Base-by-base conservation (phyloP, 1,139 yeast genomes). In the Yamadazyma sp. region DNA sequence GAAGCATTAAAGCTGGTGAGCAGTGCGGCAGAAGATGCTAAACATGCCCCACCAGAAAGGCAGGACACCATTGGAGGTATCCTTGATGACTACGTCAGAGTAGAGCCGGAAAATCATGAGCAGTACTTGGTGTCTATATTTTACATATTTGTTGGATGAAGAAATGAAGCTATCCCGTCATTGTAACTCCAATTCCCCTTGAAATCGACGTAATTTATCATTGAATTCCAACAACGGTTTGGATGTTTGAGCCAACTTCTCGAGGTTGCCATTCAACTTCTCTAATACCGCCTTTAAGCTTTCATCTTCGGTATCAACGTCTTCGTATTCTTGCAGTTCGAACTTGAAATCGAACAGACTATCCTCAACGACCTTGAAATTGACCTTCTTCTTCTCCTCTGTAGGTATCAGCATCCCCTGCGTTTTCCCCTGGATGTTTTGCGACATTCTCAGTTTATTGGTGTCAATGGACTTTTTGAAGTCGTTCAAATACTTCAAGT, bases 401-500 rank as follows among this genome's bases (percentile, higher is more conserved):
- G 20, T n/a, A 7, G 30, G 8, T 12, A 14, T 27, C n/a, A 3
- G 18, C 7, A 28, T 5, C 14, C 31, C 31, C 6, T 4, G 8
- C 6, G 3, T 16, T 28, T 16, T 11, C 20, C 20, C 22, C 4
- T 8, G 10, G n/a, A 16, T 28, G 20, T 7, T 15, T 25, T 34
- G 40, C 2, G 20, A 17, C 45, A 52, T 49, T 34, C 44, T 48
- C 8, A 25, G 25, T 28, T 49, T 44, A 25, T 48, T 48, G 3
- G 34, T 36, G 3, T 50, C 47, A 5, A 49, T 41, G 1, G 58
- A 51, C 38, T 50, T 51, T 31, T 49, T 50, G 30, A 60, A 58
- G 25, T 67, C 66, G 10, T 54, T 47, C 40, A 68, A 56, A 44
- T 70, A 69, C 31, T 53, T 51, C 32, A 47, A 46, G 51, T 71